phyloP scores from a whole-genome alignment of 2,329 filamentous ascomycete genomes.

The Verruconis gallopava region DNA sequence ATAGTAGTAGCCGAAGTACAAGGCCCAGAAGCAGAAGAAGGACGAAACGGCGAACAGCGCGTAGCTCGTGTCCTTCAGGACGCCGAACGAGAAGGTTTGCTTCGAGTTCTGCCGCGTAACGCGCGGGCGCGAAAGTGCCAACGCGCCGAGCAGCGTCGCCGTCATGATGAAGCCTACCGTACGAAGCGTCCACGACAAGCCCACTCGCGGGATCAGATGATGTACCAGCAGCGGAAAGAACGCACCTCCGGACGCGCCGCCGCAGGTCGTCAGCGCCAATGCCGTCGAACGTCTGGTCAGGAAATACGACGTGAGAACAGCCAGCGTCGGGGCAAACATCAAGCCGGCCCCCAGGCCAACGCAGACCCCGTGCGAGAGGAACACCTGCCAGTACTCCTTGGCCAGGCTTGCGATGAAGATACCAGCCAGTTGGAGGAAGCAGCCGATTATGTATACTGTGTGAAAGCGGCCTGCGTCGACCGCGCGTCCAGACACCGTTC shows the following conservation, averaged over 20 bases:
- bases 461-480: slow-evolving; percentile 39
- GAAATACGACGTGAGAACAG: slow-evolving; percentile 22
- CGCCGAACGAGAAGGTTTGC: slow-evolving; percentile 28
- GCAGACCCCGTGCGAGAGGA: slow-evolving; percentile 33
- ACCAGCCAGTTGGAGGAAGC: slow-evolving; percentile 22
- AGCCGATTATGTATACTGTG: slow-evolving; percentile 33
- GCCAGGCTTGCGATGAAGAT: slow-evolving; percentile 20
- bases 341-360: slow-evolving; percentile 33
- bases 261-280: slow-evolving; percentile 16
- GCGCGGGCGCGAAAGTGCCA: slow-evolving; percentile 26
- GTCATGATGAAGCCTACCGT: slow-evolving; percentile 13
- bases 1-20: slow-evolving; percentile 1
- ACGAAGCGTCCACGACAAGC: slow-evolving; percentile 20
- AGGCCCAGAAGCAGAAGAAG: background rate
- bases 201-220: slow-evolving; percentile 12
- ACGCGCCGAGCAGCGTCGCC: slow-evolving; percentile 17
- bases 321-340: slow-evolving; percentile 25
- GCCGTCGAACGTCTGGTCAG: slow-evolving; percentile 16
- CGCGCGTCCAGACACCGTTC: slow-evolving; percentile 28
- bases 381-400: slow-evolving; percentile 25
- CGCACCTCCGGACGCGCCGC: slow-evolving; percentile 11
- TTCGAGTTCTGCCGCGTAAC: slow-evolving; percentile 31
- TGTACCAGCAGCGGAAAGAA: slow-evolving; percentile 13
- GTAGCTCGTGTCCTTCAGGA: slow-evolving; percentile 25
- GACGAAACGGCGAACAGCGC: background rate